Conservation (phyloP, 2,329 filamentous ascomycete species). For the Botrytis squamosa region DNA sequence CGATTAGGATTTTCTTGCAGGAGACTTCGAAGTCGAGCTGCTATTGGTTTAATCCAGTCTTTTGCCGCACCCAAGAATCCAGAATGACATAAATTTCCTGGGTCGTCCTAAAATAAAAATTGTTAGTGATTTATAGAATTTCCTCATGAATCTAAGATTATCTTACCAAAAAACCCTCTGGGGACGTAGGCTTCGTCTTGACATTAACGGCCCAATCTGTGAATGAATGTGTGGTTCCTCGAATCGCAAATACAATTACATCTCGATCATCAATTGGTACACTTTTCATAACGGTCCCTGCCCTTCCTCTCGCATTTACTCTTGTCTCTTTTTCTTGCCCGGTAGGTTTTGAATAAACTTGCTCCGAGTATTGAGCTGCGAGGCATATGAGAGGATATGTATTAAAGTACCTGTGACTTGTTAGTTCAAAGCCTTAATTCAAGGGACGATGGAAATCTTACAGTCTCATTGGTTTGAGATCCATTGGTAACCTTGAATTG, state of each 20-base stretch:
- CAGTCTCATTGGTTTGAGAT: slow-evolving; percentile 67
- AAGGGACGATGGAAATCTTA: slow-evolving; percentile 36
- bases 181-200: slow-evolving; percentile 63
- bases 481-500: slow-evolving; percentile 70
- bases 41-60: slow-evolving; percentile 73
- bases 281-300: slow-evolving; percentile 77
- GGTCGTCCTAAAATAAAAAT: slow-evolving; percentile 56
- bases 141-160: background rate
- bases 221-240: slow-evolving; percentile 70
- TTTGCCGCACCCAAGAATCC: slow-evolving; percentile 76
- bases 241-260: slow-evolving; percentile 79
- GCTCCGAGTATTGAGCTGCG: slow-evolving; percentile 74
- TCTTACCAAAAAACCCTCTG: slow-evolving; percentile 62
- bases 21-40: slow-evolving; percentile 65
- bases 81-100: slow-evolving; percentile 73
- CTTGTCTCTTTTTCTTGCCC: slow-evolving; percentile 65
- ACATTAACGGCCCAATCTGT: slow-evolving; percentile 88
- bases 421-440: background rate
- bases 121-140: background rate
- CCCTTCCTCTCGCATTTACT: slow-evolving; percentile 67
- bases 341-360: slow-evolving; percentile 67
- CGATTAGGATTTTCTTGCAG: slow-evolving; percentile 70
- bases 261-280: slow-evolving; percentile 75
- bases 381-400: slow-evolving; percentile 77
- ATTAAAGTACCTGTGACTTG: slow-evolving; percentile 57